Evolutionary conservation across 768 basidiomycete species (phyloP), one percentile per base, ranked within the genome.

Genomic region (Tricholoma saponaceum): DNA sequence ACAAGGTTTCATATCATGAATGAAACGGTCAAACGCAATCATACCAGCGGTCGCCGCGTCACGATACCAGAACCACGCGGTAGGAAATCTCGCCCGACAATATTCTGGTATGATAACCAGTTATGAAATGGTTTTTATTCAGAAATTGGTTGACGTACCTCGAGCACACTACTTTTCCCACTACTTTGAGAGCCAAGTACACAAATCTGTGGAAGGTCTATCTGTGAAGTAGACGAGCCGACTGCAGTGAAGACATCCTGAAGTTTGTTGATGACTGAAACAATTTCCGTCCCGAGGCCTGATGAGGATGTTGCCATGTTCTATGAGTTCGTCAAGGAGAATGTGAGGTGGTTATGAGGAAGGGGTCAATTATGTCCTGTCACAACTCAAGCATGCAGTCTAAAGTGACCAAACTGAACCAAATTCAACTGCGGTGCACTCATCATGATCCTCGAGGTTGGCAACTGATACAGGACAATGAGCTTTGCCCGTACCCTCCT

Each of bases 31-130:
- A 44, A 20, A 9, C 54, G 41, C 18, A 20, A 39, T 66, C 86
- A 66, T 71, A 96, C 95, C 74, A 99, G 77, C 56, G 97, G 97
- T 70, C 97, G 85, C 69, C 96, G 85, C 52, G 96, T 98, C 73
- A 99, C 96, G 68, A 99, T 99, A 74, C 96, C 96, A 56, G 95
- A 92, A 71, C 97, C 97, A 80, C 97, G 91, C 74, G 97, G 97
- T 69, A 99, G 72, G 81, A 99, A 99, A 74, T 99, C 97, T 64
- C 96, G 85, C 58, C 97, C 97, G 55, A 98, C 95, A 63, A 98
- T 95, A 76, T 98, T 97, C 94, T 96, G 64, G 25, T 51, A 51
- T 56, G 47, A 57, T 30, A 46, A 41, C 22, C 55, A 10, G 10
- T 41, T 56, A 62, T 65, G 52, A 60, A n/a, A 32, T 49, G 55